Evolutionary conservation across 139 green algal genomes (phyloP).

Genomic region (Volvox reticuliferus): DNA sequence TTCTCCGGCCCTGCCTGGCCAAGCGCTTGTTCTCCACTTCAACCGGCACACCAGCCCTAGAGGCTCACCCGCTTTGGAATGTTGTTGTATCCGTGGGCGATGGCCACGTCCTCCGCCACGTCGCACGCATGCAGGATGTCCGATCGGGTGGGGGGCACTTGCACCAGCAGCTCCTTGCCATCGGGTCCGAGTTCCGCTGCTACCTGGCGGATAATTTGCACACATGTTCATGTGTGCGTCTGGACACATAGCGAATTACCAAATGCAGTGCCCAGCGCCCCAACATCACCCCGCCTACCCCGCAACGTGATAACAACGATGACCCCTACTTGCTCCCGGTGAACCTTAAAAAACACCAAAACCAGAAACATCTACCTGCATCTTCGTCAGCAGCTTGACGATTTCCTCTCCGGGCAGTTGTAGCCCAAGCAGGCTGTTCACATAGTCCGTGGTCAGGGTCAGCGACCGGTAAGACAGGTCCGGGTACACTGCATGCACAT

Average conservation of each 20-base stretch:
- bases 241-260: too few species aligned
- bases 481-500: constrained; percentile 81
- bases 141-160: constrained; percentile 88
- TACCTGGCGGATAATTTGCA: neutral
- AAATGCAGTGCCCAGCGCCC: too few species aligned
- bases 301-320: too few species aligned
- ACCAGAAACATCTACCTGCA: constrained; percentile 81
- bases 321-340: too few species aligned
- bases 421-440: constrained; percentile 90
- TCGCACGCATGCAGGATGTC: constrained; percentile 97
- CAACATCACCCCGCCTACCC: too few species aligned
- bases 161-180: constrained; percentile 27
- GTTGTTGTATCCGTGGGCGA: constrained; percentile 99
- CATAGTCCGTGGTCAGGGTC: constrained; percentile 79
- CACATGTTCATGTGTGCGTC: too few species aligned
- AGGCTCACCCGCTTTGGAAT: constrained; percentile 73
- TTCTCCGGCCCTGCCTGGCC: neutral
- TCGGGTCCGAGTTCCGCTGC: neutral
- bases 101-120: constrained; percentile 98
- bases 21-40: neutral
- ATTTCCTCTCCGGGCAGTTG: constrained; percentile 68
- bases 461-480: constrained; percentile 78
- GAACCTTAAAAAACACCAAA: too few species aligned
- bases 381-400: constrained; percentile 83
- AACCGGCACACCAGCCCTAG: too few species aligned